Evolutionary conservation across 2,329 filamentous ascomycete species (phyloP).

Genomic region (Teratosphaeria destructans): DNA sequence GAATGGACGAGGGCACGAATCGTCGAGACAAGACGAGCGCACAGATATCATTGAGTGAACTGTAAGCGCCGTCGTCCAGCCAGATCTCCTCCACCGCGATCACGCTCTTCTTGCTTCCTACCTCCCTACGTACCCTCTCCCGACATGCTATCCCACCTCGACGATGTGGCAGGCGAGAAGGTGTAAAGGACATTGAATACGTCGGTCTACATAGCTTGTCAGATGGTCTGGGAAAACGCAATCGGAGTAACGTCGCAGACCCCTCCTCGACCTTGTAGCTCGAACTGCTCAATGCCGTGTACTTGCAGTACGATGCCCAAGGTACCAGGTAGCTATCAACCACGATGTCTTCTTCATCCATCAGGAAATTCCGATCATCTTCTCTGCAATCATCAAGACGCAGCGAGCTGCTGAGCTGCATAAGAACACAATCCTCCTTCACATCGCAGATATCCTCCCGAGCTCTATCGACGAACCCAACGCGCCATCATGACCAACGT

Average conservation of each 20-base stretch:
- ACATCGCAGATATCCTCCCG: background rate
- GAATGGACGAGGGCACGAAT: too few species aligned
- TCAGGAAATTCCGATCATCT: background rate
- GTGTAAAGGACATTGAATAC: too few species aligned
- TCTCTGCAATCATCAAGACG: background rate
- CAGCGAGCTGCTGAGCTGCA: background rate
- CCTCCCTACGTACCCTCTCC: too few species aligned
- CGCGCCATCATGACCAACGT: slow-evolving; percentile 4
- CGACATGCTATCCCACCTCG: too few species aligned
- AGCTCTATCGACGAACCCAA: background rate
- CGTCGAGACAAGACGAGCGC: background rate
- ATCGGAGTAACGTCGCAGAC: background rate
- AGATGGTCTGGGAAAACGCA: background rate
- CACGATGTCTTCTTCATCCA: background rate
- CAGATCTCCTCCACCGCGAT: too few species aligned
- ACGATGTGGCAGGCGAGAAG: too few species aligned
- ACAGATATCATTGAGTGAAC: background rate
- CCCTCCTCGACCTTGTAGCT: background rate
- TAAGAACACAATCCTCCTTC: background rate
- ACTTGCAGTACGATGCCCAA: background rate
- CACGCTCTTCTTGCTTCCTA: too few species aligned
- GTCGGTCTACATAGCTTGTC: too few species aligned
- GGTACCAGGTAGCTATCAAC: background rate
- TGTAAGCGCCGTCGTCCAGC: background rate
- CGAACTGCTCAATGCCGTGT: background rate